Evolutionary conservation across 352 stramenopile species (phyloP), one percentile per base, ranked within the genome.

Genomic region (Phytophthora sansomeana): DNA sequence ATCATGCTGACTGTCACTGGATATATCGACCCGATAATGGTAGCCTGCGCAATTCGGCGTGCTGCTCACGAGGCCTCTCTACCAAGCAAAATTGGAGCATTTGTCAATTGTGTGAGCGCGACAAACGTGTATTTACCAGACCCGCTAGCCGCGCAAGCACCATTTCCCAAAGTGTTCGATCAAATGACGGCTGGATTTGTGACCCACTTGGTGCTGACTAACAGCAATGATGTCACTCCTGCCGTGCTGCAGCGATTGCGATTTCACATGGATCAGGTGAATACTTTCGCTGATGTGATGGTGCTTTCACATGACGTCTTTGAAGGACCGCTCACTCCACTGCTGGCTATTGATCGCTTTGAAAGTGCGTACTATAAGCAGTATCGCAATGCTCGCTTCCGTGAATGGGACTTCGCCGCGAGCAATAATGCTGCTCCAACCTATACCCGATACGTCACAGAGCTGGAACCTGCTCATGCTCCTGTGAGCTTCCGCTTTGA

Each of bases 231-330:
- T n/a, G 53, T 92, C 0, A 53, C 75, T 0, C 16, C 69, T 14
- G 71, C 36, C 1, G 46, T 72, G 2, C 60, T 92, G 0, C 77
- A 84, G 3, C 70, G 83, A 14, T 56, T 94, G n/a, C 78, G 86
- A 6, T 90, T 81, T 38, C 86, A 66, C 46, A 85, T 94, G 24
- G 77, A 91, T 41, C 72, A 90, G 17, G 67, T 65, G 26, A 93
- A 92, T 58, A 75, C 86, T 44, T 94, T 92, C 28, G 81, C 81
- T 0, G 84, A 93, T 50, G 75, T 92, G 7, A 78, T 90, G 30
- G 79, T 89, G 17, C 73, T 94, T 3, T 74, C 81, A 1, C 78
- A 77, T 0, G 74, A 87, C 14, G 78, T 89, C 0, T 92, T 94
- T 63, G 82, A 92, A 68, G 75, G 77, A 0, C 74, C 77, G 2